Base-by-base conservation (phyloP, 2,329 filamentous ascomycete genomes). In the Didymella glomerata region DNA sequence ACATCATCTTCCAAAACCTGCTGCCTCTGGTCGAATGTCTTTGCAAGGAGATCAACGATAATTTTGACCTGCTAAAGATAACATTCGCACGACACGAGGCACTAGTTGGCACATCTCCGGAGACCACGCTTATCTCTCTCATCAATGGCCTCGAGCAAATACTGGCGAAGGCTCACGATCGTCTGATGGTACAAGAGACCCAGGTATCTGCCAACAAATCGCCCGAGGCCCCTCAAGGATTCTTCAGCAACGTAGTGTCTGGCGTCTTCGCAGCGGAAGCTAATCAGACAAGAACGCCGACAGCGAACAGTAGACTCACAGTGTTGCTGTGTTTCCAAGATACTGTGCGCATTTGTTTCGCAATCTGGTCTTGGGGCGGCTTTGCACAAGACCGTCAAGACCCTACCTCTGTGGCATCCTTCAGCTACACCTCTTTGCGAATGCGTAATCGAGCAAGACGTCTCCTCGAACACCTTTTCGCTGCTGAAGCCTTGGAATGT, bases 241-340 rank as follows among this genome's bases (percentile, higher is more conserved):
- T 97, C 74, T 96, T 98, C 71, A 93, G 93, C 44, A 96, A 92
- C 67, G 96, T 97, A 87, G 91, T 96, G 1, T 95, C 93, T 0
- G 92, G 92, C 1, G 91, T 97, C 0, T 97, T 97, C 73, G 85
- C 92, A 36, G 86, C 90, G 0, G 93, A 97, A 59, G 83, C 86
- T 0, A 88, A 85, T 2, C 90, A 93, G 61, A 85, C 87, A n/a
- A 88, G 93, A 48, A 92, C 89, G 59, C 87, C 89, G 8, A 93
- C 91, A n/a, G 93, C 93, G 9, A 99, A 98, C 71, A 94, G 95
- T 68, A 87, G 94, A 45, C 83, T 99, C 22, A 98, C 95, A 0
- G 94, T 99, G 20, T 84, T 97, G 42, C 83, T 99, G n/a, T 96
- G 93, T 11, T 97, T 99, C 74, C 94, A 98, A 76, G 96, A 99